Percentiles rank a stretch among this genome's conserved stretches.
Evolutionary conservation across 805 yeast genomes (phyloP).

Genomic region (Clavispora santaluciae): DNA sequence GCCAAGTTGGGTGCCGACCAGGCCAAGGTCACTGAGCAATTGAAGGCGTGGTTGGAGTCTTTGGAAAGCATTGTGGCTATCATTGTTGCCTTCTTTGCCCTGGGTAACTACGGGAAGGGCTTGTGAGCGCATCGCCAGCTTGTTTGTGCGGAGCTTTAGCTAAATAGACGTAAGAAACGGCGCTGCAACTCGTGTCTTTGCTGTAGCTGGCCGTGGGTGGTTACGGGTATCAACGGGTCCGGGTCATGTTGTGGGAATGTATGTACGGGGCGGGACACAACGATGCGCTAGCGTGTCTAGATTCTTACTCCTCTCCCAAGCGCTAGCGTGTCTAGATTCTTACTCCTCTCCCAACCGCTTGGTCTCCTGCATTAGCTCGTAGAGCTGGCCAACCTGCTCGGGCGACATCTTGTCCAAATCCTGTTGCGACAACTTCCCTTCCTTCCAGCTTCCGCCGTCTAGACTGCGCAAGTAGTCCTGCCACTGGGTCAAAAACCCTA

Average conservation of each 20-base stretch:
- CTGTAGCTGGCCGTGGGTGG: no score
- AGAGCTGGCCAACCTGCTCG: conserved; percentile 79
- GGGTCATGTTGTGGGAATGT: no score
- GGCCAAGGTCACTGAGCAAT: conserved; percentile 59
- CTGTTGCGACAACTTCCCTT: conserved; percentile 48
- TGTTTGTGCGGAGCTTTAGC: not conserved
- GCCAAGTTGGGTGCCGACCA: conserved; percentile 75
- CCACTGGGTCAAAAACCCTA: conserved; percentile 93
- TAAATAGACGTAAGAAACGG: no score
- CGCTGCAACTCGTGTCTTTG: no score
- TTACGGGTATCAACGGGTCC: no score
- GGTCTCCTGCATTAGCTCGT: conserved; percentile 76
- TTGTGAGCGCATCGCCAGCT: conserved; percentile 36
- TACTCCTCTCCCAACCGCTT: conserved; percentile 24
- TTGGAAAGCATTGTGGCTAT: conserved; percentile 68
- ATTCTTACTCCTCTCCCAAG: no score
- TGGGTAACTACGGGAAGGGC: conserved; percentile 87
- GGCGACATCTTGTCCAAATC: conserved; percentile 81
- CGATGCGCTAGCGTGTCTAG: no score
- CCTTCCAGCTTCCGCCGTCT: conserved; percentile 41
- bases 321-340: no score
- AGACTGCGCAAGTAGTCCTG: conserved; percentile 70
- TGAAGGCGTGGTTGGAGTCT: conserved; percentile 69
- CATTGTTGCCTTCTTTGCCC: conserved; percentile 68
- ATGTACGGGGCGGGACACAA: no score